Evolutionary conservation across 1,284 basidiomycete species (phyloP), one percentile per base, ranked within the genome.

Genomic region (Tilletia walkeri): DNA sequence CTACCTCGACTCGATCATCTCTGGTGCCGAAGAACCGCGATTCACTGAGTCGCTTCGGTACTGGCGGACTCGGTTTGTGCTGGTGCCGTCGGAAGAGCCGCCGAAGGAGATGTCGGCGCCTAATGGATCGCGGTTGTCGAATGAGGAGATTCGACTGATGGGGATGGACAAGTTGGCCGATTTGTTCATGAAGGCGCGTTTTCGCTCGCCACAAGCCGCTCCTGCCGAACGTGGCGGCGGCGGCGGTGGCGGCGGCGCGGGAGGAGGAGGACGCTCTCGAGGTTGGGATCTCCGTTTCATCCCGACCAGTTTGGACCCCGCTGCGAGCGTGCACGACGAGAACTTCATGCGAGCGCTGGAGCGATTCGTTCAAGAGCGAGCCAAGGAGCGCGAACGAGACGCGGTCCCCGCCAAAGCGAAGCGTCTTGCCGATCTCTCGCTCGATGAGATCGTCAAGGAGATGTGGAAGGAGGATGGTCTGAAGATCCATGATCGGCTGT

Each of bases 41-140:
- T 81, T 84, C 65, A 80, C 73, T 56, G 82, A 80, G 66, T 78
- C 73, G 66, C 72, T 77, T 65, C 74, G 75, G 18, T 96, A 95
- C 81, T 98, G 95, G 93, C 88, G 95, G 5, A 96, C 94, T 0
- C 88, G 95, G n/a, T 96, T 97, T 81, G 88, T 98, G 34, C 89
- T 99, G 20, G 92, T 98, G 63, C 95, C 95, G 0, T 90, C 92
- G 0, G 87, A 89, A 10, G 90, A 90, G 70, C 87, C 88, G 47
- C 91, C 89, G 72, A 87, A 93, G 69, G 77, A 72, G 66, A 84
- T 75, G 79, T 74, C 70, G 66, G 80, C 76, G 34, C 72, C 75
- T 2, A 73, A 79, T 61, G 80, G 82, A 47, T 84, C 82, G 68
- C 71, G 74, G 39, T 70, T 83, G 45, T 89, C 91, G 76, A 90